Conservation (phyloP, 345 rosid species). For the Lumnitzera racemosa region DNA sequence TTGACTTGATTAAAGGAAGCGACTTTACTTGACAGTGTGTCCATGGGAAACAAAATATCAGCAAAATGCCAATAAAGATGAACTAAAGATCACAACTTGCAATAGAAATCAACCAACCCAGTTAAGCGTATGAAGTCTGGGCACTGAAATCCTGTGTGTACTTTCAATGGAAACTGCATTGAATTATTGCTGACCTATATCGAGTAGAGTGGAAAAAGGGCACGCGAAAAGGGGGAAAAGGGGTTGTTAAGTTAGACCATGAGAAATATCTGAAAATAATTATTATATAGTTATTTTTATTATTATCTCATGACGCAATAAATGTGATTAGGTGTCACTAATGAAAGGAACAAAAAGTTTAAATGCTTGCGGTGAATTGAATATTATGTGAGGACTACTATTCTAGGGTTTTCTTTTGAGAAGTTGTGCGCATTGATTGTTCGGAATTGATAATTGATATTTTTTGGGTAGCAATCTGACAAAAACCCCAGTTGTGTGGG, state of each 20-base stretch:
- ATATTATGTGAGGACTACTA: too few relatives aligned
- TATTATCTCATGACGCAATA: neutral
- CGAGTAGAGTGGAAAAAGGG: too few relatives aligned
- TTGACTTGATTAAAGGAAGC: neutral
- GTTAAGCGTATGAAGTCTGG: neutral
- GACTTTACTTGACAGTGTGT: neutral
- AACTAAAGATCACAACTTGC: neutral
- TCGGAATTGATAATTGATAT: too few relatives aligned
- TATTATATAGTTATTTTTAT: neutral
- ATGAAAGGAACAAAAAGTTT: too few relatives aligned
- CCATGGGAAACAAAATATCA: neutral
- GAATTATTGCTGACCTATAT: too few relatives aligned
- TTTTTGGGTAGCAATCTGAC: too few relatives aligned
- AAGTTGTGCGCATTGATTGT: too few relatives aligned
- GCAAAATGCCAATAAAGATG: neutral
- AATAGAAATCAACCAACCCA: neutral
- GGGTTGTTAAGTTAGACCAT: neutral
- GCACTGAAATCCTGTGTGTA: too few relatives aligned
- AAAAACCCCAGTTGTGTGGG: too few relatives aligned
- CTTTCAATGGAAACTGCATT: too few relatives aligned
- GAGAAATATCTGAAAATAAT: constrained; percentile 1
- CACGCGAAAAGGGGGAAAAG: neutral
- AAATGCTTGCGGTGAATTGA: too few relatives aligned
- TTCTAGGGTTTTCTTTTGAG: too few relatives aligned
- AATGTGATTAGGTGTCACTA: neutral